Evolutionary conservation across 176 grass and related monocot genomes (phyloP).

Genomic region (Carex parvula): DNA sequence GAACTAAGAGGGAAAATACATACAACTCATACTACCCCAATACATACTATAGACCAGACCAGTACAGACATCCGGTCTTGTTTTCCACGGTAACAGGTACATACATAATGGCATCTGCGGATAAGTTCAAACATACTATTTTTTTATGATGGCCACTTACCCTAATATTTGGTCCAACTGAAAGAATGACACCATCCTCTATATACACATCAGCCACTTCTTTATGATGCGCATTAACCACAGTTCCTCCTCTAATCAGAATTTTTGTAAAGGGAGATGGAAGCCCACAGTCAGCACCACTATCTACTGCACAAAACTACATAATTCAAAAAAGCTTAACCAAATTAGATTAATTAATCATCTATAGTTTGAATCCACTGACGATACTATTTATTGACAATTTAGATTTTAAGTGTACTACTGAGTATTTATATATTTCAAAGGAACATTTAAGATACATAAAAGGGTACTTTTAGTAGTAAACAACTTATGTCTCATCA

Average conservation of each 20-base stretch:
- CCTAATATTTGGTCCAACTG: conserved; percentile 63
- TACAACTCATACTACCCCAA: not conserved
- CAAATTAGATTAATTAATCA: conserved; percentile 8
- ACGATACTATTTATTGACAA: not conserved
- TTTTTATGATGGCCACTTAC: conserved; percentile 38
- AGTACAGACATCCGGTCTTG: not conserved
- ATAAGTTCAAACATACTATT: not conserved
- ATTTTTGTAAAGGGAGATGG: conserved; percentile 43
- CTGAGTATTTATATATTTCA: not conserved
- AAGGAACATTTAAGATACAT: not conserved
- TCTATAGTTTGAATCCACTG: not conserved
- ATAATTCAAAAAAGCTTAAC: not conserved
- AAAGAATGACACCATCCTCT: conserved; percentile 75
- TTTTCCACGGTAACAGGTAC: not conserved
- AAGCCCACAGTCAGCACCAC: conserved; percentile 27
- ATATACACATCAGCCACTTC: conserved; percentile 84
- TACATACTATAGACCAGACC: not conserved
- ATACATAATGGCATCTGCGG: not conserved
- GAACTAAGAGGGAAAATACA: not conserved
- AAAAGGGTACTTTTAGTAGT: not conserved
- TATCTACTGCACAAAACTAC: conserved; percentile 51
- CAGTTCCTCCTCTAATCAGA: conserved; percentile 89
- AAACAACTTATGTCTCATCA: not conserved
- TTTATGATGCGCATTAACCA: conserved; percentile 85
- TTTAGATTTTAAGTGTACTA: not conserved